A percentile compares a stretch with the other conserved stretches of the same genome.
phyloP scores from a whole-genome alignment of 2,329 filamentous ascomycete species.

The Hirsutella rhossiliensis region DNA sequence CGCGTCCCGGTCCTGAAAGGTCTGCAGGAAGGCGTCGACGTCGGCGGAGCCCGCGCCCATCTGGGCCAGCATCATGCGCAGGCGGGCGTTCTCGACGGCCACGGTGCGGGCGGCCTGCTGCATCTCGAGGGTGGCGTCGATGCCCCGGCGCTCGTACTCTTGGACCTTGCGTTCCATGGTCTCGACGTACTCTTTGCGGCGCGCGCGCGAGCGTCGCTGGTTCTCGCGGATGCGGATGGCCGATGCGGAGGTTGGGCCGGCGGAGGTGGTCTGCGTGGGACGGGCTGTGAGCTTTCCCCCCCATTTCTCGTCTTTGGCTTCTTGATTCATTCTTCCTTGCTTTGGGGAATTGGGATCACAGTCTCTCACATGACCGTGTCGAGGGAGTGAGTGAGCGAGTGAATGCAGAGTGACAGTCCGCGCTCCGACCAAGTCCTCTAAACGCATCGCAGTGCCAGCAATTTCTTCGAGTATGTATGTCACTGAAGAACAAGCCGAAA shows the following conservation, averaged over 20 bases:
- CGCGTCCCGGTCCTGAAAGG: slow-evolving; percentile 19
- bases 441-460: too few relatives aligned
- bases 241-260: slow-evolving; percentile 16
- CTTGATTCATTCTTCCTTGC: neutral
- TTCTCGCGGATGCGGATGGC: slow-evolving; percentile 34
- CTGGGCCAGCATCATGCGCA: slow-evolving; percentile 29
- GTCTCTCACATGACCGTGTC: neutral
- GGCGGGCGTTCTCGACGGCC: slow-evolving; percentile 32
- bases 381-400: neutral
- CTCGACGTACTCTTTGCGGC: slow-evolving; percentile 36
- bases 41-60: slow-evolving; percentile 25
- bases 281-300: neutral
- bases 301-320: neutral
- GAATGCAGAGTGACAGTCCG: too few relatives aligned
- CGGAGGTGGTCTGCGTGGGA: neutral
- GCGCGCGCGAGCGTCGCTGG: slow-evolving; percentile 39
- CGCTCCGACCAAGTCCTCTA: too few relatives aligned
- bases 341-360: neutral
- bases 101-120: slow-evolving; percentile 39
- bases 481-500: neutral
- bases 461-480: too few relatives aligned
- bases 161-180: slow-evolving; percentile 32
- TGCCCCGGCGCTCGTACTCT: slow-evolving; percentile 34
- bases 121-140: slow-evolving; percentile 39
- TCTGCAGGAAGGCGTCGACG: slow-evolving; percentile 26